Evolutionary conservation across 352 stramenopile species (phyloP).

Genomic region (Phytophthora aleatoria): DNA sequence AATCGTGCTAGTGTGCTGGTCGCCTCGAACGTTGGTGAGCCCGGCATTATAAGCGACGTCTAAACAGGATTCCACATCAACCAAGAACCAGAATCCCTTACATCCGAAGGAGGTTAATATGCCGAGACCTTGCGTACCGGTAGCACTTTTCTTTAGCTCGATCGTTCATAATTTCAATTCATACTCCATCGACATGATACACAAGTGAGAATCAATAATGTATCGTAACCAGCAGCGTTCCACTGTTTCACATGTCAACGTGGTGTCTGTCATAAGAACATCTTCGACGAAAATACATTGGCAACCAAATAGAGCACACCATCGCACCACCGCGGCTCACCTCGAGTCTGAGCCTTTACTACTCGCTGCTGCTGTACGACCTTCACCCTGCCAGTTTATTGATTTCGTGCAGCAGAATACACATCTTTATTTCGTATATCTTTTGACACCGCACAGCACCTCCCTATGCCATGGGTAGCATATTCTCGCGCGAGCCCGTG

Average conservation of each 20-base stretch:
- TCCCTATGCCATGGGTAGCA: slow-evolving; percentile 47
- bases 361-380: neutral
- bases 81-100: neutral
- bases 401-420: neutral
- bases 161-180: slow-evolving; percentile 18
- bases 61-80: slow-evolving; percentile 6
- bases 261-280: neutral
- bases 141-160: slow-evolving; percentile 2
- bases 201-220: neutral
- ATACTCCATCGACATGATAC: neutral
- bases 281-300: slow-evolving; percentile 14
- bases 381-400: neutral
- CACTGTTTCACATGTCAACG: neutral
- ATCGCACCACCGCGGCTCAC: no score
- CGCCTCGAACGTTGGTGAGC: slow-evolving; percentile 25
- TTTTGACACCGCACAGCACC: neutral
- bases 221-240: no score
- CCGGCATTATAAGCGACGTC: slow-evolving; percentile 21
- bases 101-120: neutral
- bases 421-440: neutral
- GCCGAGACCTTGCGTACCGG: neutral
- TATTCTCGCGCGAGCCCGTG: slow-evolving; percentile 60
- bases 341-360: neutral
- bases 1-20: slow-evolving; percentile 23
- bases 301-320: slow-evolving; percentile 8